phyloP scores from a whole-genome alignment of 2,329 filamentous ascomycete genomes.

The Thielaviopsis populi region DNA sequence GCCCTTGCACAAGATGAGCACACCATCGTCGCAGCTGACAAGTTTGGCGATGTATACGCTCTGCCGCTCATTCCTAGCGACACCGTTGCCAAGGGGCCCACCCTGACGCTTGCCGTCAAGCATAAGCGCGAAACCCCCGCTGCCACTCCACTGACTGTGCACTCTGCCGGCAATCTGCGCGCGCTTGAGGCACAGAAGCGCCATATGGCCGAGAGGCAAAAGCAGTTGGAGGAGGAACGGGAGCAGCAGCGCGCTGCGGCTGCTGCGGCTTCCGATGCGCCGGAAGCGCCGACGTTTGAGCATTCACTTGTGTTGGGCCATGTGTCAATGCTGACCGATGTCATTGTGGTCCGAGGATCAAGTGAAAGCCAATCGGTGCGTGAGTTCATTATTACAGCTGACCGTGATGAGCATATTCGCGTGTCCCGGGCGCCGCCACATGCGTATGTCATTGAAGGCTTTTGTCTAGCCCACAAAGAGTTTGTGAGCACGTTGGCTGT shows the following conservation, averaged over 20 bases:
- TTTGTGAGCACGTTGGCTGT: conserved; percentile 70
- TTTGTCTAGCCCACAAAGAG: conserved; percentile 74
- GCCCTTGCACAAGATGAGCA: conserved; percentile 51
- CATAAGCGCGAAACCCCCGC: conserved; percentile 30
- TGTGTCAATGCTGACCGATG: conserved; percentile 81
- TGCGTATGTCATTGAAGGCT: conserved; percentile 74
- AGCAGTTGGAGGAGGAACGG: conserved; percentile 20
- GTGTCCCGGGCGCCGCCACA: conserved; percentile 70
- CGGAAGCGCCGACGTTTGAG: conserved; percentile 44
- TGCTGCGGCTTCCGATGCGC: conserved; percentile 14
- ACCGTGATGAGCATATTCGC: conserved; percentile 63
- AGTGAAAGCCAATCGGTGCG: conserved; percentile 22
- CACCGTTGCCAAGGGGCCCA: conserved; percentile 18
- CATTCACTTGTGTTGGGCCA: conserved; percentile 74
- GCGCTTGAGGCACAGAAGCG: conserved; percentile 45
- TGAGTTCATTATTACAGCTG: conserved; percentile 40
- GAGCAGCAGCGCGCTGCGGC: conserved; percentile 20
- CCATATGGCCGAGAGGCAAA: conserved; percentile 25
- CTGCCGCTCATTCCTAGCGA: conserved; percentile 48
- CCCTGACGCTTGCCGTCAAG: conserved; percentile 21
- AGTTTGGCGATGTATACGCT: conserved; percentile 92
- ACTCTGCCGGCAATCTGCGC: conserved; percentile 46
- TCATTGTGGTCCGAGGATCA: conserved; percentile 31
- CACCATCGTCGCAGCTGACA: conserved; percentile 74
- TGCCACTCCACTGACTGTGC: conserved; percentile 46